A percentile compares a stretch with the other conserved stretches of the same genome.
Evolutionary conservation across 2,329 filamentous ascomycete genomes (phyloP).

Genomic region (Fusarium miscanthi): DNA sequence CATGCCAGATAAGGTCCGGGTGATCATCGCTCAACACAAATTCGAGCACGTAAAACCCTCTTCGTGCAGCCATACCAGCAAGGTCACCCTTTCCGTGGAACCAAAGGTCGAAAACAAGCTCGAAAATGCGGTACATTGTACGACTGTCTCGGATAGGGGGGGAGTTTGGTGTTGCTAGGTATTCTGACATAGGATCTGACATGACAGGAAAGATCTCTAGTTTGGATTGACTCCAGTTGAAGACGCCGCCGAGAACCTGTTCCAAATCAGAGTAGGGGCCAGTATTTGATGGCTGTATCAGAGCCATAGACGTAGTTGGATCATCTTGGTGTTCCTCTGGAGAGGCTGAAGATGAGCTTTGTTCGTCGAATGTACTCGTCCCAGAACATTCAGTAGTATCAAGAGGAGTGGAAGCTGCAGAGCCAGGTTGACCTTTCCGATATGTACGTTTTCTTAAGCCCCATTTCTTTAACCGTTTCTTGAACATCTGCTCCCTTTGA

Average conservation of each 20-base stretch:
- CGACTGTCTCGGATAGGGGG: conserved; percentile 54
- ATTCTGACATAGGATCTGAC: conserved; percentile 52
- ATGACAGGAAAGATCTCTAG: conserved; percentile 44
- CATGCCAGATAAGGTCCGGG: conserved; percentile 53
- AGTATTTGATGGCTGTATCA: conserved; percentile 40
- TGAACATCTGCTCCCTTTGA: conserved; percentile 54
- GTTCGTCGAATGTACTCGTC: conserved; percentile 23
- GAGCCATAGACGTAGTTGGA: conserved; percentile 26
- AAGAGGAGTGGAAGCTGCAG: conserved; percentile 38
- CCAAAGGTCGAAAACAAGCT: conserved; percentile 53
- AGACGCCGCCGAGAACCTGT: conserved; percentile 49
- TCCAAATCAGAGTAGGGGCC: conserved; percentile 48
- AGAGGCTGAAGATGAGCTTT: conserved; percentile 24
- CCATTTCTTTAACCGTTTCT: conserved; percentile 55
- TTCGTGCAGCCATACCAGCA: conserved; percentile 52
- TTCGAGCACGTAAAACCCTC: conserved; percentile 51
- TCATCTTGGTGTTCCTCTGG: conserved; percentile 26
- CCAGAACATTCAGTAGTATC: conserved; percentile 24
- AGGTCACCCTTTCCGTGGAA: conserved; percentile 50
- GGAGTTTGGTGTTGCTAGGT: conserved; percentile 50
- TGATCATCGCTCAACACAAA: conserved; percentile 53
- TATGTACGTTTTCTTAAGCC: conserved; percentile 52
- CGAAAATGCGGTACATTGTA: conserved; percentile 55
- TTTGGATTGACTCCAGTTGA: conserved; percentile 51
- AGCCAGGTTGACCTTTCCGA: conserved; percentile 44